A percentile compares a stretch with the other conserved stretches of the same genome.
These are phyloP conservation scores for Globisporangium orthogonon DNA, from an alignment of 352 stramenopile species.

Conservation along the genomic window DNA sequence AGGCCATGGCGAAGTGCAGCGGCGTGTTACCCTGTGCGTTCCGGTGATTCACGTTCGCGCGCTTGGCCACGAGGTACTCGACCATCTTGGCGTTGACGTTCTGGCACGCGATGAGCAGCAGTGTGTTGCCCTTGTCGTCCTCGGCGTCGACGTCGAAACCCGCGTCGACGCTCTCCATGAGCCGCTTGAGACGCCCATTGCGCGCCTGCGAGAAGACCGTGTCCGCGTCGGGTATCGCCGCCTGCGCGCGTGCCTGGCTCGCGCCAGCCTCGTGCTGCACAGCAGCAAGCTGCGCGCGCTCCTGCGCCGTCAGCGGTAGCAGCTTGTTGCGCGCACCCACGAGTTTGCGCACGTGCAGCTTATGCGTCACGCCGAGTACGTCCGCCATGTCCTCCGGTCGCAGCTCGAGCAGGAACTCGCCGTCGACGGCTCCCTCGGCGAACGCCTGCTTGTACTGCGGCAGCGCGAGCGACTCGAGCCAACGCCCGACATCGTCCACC, in stretches of 20 bases:
- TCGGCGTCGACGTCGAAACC: conserved; percentile 87
- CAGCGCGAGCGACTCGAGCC: conserved; percentile 89
- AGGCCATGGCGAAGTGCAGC: conserved; percentile 92
- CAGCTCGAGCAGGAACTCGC: conserved; percentile 90
- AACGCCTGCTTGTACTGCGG: conserved; percentile 90
- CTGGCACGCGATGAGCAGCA: conserved; percentile 86
- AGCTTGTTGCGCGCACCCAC: conserved; percentile 84
- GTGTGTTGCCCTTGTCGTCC: conserved; percentile 92
- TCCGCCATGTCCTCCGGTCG: conserved; percentile 88
- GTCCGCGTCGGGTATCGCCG: conserved; percentile 38
- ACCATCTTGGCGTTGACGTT: conserved; percentile 89
- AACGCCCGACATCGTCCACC: conserved; percentile 89
- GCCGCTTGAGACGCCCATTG: conserved; percentile 84
- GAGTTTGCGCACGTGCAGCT: conserved; percentile 90
- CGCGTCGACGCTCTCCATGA: conserved; percentile 87
- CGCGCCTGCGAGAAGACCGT: conserved; percentile 88
- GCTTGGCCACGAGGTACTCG: conserved; percentile 79
- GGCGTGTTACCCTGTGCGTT: conserved; percentile 91
- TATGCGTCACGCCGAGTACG: conserved; percentile 87
- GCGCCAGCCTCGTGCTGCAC: conserved; percentile 49
- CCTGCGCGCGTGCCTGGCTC: conserved; percentile 19
- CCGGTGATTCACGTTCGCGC: conserved; percentile 89
- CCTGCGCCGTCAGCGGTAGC: conserved; percentile 69
- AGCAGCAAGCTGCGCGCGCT: conserved; percentile 62
- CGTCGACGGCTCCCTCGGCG: conserved; percentile 86